A percentile compares a stretch with the other conserved stretches of the same genome.
phyloP scores from a whole-genome alignment of 495 filamentous ascomycete species.

The Talaromyces borbonicus region DNA sequence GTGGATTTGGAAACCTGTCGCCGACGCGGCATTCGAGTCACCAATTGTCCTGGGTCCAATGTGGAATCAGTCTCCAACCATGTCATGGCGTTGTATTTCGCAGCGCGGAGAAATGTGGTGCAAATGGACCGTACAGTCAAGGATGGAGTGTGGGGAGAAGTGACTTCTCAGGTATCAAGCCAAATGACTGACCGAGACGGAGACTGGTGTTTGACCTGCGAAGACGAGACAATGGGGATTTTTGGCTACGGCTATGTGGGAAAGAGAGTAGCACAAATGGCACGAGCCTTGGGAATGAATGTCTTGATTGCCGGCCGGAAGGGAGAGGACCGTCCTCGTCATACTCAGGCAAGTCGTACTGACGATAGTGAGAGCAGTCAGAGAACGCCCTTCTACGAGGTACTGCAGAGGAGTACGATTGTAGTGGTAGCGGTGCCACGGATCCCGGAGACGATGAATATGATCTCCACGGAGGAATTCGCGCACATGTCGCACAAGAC shows the following conservation, averaged over 20 bases:
- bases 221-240: conserved; percentile 23
- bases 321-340: conserved; percentile 11
- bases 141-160: conserved; percentile 18
- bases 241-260: conserved; percentile 24
- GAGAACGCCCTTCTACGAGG: conserved; percentile 35
- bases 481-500: conserved; percentile 36
- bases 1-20: conserved; percentile 41
- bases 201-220: conserved; percentile 14
- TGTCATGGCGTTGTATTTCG: conserved; percentile 44
- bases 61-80: conserved; percentile 45
- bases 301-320: conserved; percentile 33
- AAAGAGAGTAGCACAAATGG: conserved; percentile 19
- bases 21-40: conserved; percentile 35
- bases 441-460: conserved; percentile 32
- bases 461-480: conserved; percentile 42
- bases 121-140: conserved; percentile 27
- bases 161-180: conserved; percentile 11
- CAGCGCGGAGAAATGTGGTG: conserved; percentile 37
- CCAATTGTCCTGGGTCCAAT: conserved; percentile 41
- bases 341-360: too few relatives aligned
- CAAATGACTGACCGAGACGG: background rate
- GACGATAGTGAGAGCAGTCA: conserved; percentile 11
- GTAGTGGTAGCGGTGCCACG: conserved; percentile 40
- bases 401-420: conserved; percentile 36
- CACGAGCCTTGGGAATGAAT: conserved; percentile 22